Percentiles rank a stretch among this genome's conserved stretches.
phyloP scores from a whole-genome alignment of 306 rosid species.

The Dalbergia cultrata region DNA sequence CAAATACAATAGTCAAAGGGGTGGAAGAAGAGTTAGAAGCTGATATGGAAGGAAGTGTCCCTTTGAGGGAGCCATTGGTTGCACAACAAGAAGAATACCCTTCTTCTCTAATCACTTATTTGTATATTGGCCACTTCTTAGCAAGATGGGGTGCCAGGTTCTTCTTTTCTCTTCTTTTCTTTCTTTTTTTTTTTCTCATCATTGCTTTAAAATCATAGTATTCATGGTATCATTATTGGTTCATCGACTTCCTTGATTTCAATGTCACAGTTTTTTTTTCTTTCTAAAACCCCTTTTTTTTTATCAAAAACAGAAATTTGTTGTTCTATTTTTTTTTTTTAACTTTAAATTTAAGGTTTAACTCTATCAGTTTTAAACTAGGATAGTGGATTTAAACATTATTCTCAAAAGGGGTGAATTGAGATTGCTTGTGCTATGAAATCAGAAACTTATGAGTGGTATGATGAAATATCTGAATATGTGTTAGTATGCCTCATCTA shows the following conservation, averaged over 20 bases:
- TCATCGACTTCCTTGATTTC: conserved; percentile 2
- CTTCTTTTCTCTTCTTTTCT: neutral
- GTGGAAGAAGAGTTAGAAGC: neutral
- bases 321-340: no score
- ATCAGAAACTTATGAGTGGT: conserved; percentile 22
- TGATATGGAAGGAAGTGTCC: conserved; percentile 48
- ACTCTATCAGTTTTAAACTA: neutral
- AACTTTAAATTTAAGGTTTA: neutral
- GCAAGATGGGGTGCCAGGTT: conserved; percentile 93
- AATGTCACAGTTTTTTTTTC: neutral
- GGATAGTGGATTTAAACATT: conserved; percentile 19
- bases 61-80: conserved; percentile 47
- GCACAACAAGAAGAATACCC: conserved; percentile 47
- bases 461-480: neutral
- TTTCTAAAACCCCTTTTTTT: neutral
- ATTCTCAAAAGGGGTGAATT: neutral
- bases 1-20: neutral
- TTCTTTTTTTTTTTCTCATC: neutral
- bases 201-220: neutral
- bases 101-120: conserved; percentile 55
- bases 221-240: neutral
- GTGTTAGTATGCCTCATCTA: neutral
- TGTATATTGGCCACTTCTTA: conserved; percentile 74
- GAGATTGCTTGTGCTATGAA: conserved; percentile 18
- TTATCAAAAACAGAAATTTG: neutral